A percentile compares a stretch with the other conserved stretches of the same genome.
These are phyloP conservation scores for Hyaloscypha hepaticicola DNA, from an alignment of 495 filamentous ascomycete species.

Conservation along the genomic window DNA sequence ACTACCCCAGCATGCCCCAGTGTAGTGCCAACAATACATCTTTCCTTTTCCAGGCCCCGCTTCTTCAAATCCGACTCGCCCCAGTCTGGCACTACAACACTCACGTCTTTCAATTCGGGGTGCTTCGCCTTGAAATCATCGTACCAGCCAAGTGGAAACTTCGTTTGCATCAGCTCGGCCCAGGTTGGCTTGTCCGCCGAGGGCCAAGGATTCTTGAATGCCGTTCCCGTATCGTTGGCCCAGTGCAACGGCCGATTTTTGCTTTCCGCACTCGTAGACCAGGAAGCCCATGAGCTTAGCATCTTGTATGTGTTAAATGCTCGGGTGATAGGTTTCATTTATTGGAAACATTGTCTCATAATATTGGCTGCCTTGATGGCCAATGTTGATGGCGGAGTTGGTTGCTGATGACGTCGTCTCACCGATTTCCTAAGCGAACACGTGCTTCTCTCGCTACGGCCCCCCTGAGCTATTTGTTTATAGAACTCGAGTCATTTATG, in stretches of 20 bases:
- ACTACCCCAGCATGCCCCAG: slow-evolving; percentile 54
- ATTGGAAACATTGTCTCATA: too few species aligned
- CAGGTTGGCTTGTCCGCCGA: slow-evolving; percentile 39
- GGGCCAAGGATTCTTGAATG: slow-evolving; percentile 56
- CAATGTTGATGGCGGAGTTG: too few species aligned
- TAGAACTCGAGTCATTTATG: too few species aligned
- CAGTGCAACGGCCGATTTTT: slow-evolving; percentile 23
- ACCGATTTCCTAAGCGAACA: too few species aligned
- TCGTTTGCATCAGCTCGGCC: slow-evolving; percentile 29
- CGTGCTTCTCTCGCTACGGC: too few species aligned
- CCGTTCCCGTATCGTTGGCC: slow-evolving; percentile 27
- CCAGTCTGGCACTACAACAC: slow-evolving; percentile 24
- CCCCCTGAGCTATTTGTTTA: too few species aligned
- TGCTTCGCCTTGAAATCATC: slow-evolving; percentile 16
- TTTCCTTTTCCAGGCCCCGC: not conserved
- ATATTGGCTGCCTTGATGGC: too few species aligned
- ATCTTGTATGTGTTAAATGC: not conserved
- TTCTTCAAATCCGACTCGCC: slow-evolving; percentile 11
- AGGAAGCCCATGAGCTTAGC: not conserved
- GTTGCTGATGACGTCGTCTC: too few species aligned
- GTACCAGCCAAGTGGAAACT: slow-evolving; percentile 22
- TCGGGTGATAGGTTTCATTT: not conserved
- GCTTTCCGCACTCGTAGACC: not conserved
- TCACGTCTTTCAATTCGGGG: slow-evolving; percentile 13
- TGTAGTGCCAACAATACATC: slow-evolving; percentile 41